Evolutionary conservation across 2,329 filamentous ascomycete species (phyloP).

Genomic region (Botrytis fragariae): DNA sequence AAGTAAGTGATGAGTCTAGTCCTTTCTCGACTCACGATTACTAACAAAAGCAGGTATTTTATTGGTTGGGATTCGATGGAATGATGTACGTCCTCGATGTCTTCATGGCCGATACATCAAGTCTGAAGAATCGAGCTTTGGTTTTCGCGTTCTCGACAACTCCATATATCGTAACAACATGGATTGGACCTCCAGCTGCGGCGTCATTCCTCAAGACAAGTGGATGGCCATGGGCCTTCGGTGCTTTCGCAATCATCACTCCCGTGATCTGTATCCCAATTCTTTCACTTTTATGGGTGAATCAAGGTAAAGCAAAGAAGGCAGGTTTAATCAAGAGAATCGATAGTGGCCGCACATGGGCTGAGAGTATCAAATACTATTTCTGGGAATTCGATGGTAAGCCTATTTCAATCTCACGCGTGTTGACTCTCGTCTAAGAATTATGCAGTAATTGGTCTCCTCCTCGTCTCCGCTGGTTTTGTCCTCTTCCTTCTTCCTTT

Average conservation of each 20-base stretch:
- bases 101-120: conserved; percentile 66
- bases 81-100: conserved; percentile 61
- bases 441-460: conserved; percentile 50
- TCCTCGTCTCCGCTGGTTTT: conserved; percentile 60
- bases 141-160: conserved; percentile 57
- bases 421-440: not conserved
- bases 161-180: conserved; percentile 65
- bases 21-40: not conserved
- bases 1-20: conserved; percentile 61
- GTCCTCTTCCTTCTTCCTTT: conserved; percentile 69
- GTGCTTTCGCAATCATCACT: conserved; percentile 62
- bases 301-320: conserved; percentile 58
- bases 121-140: conserved; percentile 57
- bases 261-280: conserved; percentile 62
- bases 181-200: conserved; percentile 58
- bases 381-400: conserved; percentile 57
- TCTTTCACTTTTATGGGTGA: conserved; percentile 48
- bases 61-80: conserved; percentile 35
- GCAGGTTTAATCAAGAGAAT: conserved; percentile 47
- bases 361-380: conserved; percentile 53
- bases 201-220: conserved; percentile 51
- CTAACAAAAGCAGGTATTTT: conserved; percentile 29
- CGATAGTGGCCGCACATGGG: conserved; percentile 45
- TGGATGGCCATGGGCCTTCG: conserved; percentile 68
- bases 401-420: not conserved